Percentiles rank a stretch among this genome's conserved stretches.
Evolutionary conservation across 805 yeast species (phyloP).

Genomic region (Candida loeiensis): DNA sequence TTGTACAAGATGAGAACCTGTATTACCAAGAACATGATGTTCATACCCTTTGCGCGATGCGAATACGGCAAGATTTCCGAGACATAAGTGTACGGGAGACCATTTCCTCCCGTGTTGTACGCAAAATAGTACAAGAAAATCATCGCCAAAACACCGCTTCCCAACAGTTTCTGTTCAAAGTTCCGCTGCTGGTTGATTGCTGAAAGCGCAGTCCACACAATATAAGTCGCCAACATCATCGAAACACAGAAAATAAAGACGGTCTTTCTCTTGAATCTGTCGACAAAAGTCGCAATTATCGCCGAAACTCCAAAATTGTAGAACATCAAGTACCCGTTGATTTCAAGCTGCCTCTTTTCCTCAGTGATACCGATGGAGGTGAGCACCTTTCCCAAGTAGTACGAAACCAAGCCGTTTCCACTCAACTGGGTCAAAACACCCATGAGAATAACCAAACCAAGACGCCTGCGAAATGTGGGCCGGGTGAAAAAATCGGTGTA

Average conservation of each 20-base stretch:
- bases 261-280: slow-evolving; percentile 32
- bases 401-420: slow-evolving; percentile 52
- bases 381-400: slow-evolving; percentile 49
- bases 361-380: slow-evolving; percentile 51
- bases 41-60: slow-evolving; percentile 42
- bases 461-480: slow-evolving; percentile 40
- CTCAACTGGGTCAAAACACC: slow-evolving; percentile 43
- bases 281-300: slow-evolving; percentile 18
- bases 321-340: slow-evolving; percentile 50
- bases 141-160: slow-evolving; percentile 49
- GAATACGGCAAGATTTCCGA: slow-evolving; percentile 41
- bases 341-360: slow-evolving; percentile 41
- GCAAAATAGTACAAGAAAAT: slow-evolving; percentile 44
- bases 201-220: slow-evolving; percentile 43
- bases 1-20: slow-evolving; percentile 20
- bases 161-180: slow-evolving; percentile 37
- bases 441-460: slow-evolving; percentile 29
- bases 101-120: slow-evolving; percentile 43
- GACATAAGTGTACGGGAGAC: slow-evolving; percentile 44
- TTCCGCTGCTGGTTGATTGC: slow-evolving; percentile 43
- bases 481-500: slow-evolving; percentile 39
- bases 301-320: slow-evolving; percentile 39
- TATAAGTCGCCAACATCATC: slow-evolving; percentile 35
- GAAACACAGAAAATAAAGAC: slow-evolving; percentile 31
- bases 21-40: slow-evolving; percentile 22